Percentiles rank a stretch among this genome's conserved stretches.
phyloP scores from a whole-genome alignment of 768 basidiomycete species.

The Tulasnella sp. region DNA sequence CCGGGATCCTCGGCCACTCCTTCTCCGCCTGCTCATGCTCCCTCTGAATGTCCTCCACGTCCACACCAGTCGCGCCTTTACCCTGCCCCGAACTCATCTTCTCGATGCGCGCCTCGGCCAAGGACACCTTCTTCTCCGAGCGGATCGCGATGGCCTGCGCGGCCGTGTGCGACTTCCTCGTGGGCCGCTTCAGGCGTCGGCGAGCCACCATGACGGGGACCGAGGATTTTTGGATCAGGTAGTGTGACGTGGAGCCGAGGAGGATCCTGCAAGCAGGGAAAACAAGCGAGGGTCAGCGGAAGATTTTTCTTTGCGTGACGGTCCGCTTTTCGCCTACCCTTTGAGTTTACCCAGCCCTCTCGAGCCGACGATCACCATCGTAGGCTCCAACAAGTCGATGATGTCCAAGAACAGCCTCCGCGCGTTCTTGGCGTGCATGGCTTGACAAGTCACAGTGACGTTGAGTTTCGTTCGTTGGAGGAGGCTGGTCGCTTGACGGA shows the following conservation, averaged over 20 bases:
- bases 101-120: slow-evolving; percentile 81
- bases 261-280: slow-evolving; percentile 55
- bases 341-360: slow-evolving; percentile 79
- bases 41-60: slow-evolving; percentile 65
- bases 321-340: slow-evolving; percentile 50
- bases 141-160: slow-evolving; percentile 20
- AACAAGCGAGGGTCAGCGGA: neutral
- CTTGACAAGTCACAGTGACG: slow-evolving; percentile 82
- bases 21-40: slow-evolving; percentile 36
- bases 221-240: slow-evolving; percentile 86
- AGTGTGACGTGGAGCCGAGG: slow-evolving; percentile 90
- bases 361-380: slow-evolving; percentile 93
- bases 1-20: slow-evolving; percentile 20
- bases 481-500: slow-evolving; percentile 78
- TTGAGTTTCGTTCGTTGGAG: slow-evolving; percentile 85
- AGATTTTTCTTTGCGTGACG: neutral
- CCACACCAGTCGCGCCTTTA: slow-evolving; percentile 70
- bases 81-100: slow-evolving; percentile 68
- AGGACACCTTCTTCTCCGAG: slow-evolving; percentile 70
- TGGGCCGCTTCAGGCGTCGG: slow-evolving; percentile 77
- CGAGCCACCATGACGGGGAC: slow-evolving; percentile 97
- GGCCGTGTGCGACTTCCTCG: slow-evolving; percentile 68
- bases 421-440: slow-evolving; percentile 94
- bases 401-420: slow-evolving; percentile 49
- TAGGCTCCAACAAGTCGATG: slow-evolving; percentile 76